Evolutionary conservation across 1,284 basidiomycete species (phyloP), one percentile per base, ranked within the genome.

Genomic region (Jaminaea rosea): DNA sequence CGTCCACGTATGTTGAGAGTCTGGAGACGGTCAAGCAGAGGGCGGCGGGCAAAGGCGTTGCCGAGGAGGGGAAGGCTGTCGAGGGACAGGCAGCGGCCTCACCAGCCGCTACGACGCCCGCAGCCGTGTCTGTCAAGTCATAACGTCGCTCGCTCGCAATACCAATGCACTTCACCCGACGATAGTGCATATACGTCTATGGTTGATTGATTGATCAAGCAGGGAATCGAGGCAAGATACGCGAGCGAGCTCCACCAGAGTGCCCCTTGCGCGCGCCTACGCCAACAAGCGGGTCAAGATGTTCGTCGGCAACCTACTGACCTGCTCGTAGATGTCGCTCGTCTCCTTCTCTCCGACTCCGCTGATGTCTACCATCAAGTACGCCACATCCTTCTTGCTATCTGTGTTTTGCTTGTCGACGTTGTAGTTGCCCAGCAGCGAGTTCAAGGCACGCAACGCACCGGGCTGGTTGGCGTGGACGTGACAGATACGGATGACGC

Each of bases 341-440:
- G 96, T 80, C 50, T 96, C 89, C 54, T 80, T 79, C 59, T 84
- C 82, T 68, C 85, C 87, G 62, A 97, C 91, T 62, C 89, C 83
- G 28, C 86, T 84, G 65, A 98, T 93, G 77, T 99, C 93, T 17
- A 90, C 91, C 83, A 97, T 85, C 60, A 97, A 81, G 76, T 93
- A 94, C 19, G 91, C 93, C 50, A 93, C 80, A 62, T 93, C 91
- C 63, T 89, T 90, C 78, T 90, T 90, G 50, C 88, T 91, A 75
- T 97, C 92, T 17, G 93, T 91, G 77, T 86, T 94, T 77, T 98
- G 94, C 80, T 98, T 97, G 78, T 96, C 92, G 73, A 99, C 93
- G 77, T 99, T 98, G 81, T 93, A 91, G 44, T 87, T 84, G 52
- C 87, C 88, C 45, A 98, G 78, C 26, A 80, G 78, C 66, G 93